A percentile compares a stretch with the other conserved stretches of the same genome.
phyloP scores from a whole-genome alignment of 306 rosid species.

The Prinsepia uniflora region DNA sequence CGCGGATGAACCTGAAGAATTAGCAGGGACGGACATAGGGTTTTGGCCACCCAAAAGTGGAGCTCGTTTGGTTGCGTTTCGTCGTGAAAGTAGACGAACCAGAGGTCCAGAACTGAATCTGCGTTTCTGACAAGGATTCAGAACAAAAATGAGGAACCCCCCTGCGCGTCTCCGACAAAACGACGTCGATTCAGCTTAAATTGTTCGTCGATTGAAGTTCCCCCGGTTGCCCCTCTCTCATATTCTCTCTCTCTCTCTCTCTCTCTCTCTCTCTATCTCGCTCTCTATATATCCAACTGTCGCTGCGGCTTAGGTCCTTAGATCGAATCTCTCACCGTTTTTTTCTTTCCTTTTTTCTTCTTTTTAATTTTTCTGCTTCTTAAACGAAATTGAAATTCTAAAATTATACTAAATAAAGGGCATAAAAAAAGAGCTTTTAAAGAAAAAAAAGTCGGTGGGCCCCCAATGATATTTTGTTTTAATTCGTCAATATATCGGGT shows the following conservation, averaged over 20 bases:
- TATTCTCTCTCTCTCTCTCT: conserved; percentile 21
- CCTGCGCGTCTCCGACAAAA: conserved; percentile 1
- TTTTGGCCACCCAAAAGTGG: conserved; percentile 20
- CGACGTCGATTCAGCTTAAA: conserved; percentile 41
- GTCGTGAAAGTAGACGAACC: conserved; percentile 19
- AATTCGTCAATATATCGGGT: background rate
- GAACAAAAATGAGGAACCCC: background rate
- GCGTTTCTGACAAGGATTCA: conserved; percentile 22
- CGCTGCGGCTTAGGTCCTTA: conserved; percentile 31
- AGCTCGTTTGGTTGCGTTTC: conserved; percentile 18
- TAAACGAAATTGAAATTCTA: background rate
- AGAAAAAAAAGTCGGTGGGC: too few relatives aligned
- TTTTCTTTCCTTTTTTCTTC: background rate
- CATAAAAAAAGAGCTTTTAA: too few relatives aligned
- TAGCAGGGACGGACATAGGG: conserved; percentile 41
- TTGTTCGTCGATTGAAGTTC: conserved; percentile 18
- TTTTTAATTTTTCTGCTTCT: too few relatives aligned
- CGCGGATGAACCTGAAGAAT: background rate
- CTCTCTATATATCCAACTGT: conserved; percentile 35
- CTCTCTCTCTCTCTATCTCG: too few relatives aligned
- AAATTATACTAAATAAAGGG: background rate
- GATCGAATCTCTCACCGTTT: conserved; percentile 55
- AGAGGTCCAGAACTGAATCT: conserved; percentile 37
- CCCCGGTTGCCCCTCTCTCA: conserved; percentile 14
- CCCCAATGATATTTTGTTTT: background rate